These are phyloP conservation scores for Earliella scabrosa DNA, from an alignment of 1,284 basidiomycete species.

Conservation along the genomic window DNA sequence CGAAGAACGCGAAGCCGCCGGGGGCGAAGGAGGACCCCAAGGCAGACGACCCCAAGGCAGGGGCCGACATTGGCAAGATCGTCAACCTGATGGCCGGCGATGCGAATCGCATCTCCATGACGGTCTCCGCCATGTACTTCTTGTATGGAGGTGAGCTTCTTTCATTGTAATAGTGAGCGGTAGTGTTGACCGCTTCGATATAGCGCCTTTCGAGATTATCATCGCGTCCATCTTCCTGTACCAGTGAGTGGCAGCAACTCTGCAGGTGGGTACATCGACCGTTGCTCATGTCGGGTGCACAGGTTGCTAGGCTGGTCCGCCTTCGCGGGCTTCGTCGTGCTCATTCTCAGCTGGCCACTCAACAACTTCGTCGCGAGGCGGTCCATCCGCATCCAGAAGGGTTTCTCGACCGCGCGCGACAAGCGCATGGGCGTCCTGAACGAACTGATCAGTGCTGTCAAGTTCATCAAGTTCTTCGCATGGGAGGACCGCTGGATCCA, in stretches of 20 bases:
- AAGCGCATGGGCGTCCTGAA: conserved; percentile 86
- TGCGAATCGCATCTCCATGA: conserved; percentile 59
- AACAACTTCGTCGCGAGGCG: conserved; percentile 69
- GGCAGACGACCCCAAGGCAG: conserved; percentile 63
- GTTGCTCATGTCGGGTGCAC: conserved; percentile 9
- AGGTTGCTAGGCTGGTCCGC: conserved; percentile 85
- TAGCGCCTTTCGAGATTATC: conserved; percentile 79
- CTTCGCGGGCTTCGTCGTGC: conserved; percentile 84
- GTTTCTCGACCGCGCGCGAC: conserved; percentile 75
- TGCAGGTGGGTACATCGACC: neutral
- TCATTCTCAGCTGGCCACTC: conserved; percentile 75
- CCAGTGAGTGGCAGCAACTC: conserved; percentile 40
- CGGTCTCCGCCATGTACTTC: conserved; percentile 58
- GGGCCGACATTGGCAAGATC: conserved; percentile 78
- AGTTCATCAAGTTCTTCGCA: conserved; percentile 89
- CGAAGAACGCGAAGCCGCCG: conserved; percentile 39
- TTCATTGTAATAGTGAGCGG: neutral
- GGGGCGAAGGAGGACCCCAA: conserved; percentile 37
- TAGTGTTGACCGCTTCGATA: conserved; percentile 1
- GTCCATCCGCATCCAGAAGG: conserved; percentile 74
- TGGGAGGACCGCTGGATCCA: conserved; percentile 82
- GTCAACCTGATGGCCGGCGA: conserved; percentile 81
- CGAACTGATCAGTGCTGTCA: conserved; percentile 82
- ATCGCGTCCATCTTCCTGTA: conserved; percentile 84
- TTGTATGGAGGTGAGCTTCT: conserved; percentile 60